phyloP scores from a whole-genome alignment of 2,329 filamentous ascomycete genomes.

The Dendrostoma leiphaemia region DNA sequence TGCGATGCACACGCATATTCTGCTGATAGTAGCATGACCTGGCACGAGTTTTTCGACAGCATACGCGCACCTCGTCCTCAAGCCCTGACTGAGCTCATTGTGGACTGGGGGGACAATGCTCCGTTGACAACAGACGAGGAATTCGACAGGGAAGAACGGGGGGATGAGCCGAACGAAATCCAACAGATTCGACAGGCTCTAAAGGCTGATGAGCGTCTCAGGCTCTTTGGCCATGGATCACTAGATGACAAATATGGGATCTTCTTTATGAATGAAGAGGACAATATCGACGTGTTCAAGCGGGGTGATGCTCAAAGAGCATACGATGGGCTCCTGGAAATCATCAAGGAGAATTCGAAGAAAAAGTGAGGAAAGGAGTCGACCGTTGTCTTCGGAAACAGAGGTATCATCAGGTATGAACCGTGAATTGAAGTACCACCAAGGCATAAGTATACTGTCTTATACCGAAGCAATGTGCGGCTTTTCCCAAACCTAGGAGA shows the following conservation, averaged over 20 bases:
- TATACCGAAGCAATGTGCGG: no score
- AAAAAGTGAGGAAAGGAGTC: background rate
- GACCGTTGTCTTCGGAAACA: background rate
- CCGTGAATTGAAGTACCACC: no score
- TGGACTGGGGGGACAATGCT: background rate
- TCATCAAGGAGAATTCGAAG: background rate
- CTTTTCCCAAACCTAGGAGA: no score
- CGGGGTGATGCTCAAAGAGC: background rate
- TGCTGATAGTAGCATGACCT: background rate
- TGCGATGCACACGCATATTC: background rate
- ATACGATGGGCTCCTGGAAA: background rate
- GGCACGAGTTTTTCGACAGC: background rate
- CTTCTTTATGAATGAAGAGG: background rate
- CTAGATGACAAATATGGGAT: background rate
- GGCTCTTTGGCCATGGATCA: background rate
- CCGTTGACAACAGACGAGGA: background rate
- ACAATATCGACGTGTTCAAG: background rate
- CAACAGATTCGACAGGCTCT: background rate
- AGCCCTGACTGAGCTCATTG: background rate
- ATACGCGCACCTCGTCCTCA: background rate
- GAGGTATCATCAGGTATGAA: no score
- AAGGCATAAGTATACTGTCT: no score
- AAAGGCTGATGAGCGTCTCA: background rate
- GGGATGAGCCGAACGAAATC: background rate
- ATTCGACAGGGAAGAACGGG: background rate